Percentiles rank a stretch among this genome's conserved stretches.
Evolutionary conservation across 108 stramenopile species (phyloP).

Genomic region (Fistulifera solaris): DNA sequence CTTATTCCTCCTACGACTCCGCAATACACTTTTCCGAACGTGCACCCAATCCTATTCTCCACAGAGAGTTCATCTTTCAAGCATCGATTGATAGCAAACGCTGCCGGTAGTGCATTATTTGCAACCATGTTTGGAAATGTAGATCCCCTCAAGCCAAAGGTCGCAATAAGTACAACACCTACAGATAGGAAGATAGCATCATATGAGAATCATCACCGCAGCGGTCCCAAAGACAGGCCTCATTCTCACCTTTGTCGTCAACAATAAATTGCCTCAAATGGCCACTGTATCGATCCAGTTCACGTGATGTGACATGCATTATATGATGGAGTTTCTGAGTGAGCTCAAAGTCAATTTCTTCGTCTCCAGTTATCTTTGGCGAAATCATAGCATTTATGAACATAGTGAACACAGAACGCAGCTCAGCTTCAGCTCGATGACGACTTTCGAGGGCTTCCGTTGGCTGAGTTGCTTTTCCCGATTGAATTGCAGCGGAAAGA

Average conservation of each 20-base stretch:
- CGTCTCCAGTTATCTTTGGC: conserved; percentile 10
- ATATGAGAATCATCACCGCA: conserved; percentile 8
- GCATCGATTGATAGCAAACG: conserved; percentile 34
- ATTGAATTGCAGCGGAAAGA: conserved; percentile 11
- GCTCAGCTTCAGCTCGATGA: conserved; percentile 32
- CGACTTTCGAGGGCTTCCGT: conserved; percentile 14
- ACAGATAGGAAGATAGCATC: conserved; percentile 21
- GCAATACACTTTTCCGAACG: conserved; percentile 57
- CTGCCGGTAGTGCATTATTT: conserved; percentile 41
- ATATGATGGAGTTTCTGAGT: conserved; percentile 12
- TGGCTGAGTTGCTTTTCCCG: conserved; percentile 10
- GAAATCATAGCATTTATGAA: conserved; percentile 18
- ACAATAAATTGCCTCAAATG: conserved; percentile 46
- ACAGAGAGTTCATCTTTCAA: conserved; percentile 35
- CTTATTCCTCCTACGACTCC: conserved; percentile 53
- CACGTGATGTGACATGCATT: conserved; percentile 14
- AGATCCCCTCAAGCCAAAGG: conserved; percentile 61
- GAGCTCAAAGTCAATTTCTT: conserved; percentile 7
- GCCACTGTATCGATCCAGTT: conserved; percentile 23
- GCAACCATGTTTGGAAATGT: conserved; percentile 60
- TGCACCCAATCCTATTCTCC: conserved; percentile 39
- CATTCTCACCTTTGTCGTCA: conserved; percentile 35
- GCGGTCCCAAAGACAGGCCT: no score
- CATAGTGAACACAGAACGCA: conserved; percentile 24
- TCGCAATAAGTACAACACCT: conserved; percentile 59